phyloP scores from a whole-genome alignment of 306 rosid genomes.

The Luffa acutangula region DNA sequence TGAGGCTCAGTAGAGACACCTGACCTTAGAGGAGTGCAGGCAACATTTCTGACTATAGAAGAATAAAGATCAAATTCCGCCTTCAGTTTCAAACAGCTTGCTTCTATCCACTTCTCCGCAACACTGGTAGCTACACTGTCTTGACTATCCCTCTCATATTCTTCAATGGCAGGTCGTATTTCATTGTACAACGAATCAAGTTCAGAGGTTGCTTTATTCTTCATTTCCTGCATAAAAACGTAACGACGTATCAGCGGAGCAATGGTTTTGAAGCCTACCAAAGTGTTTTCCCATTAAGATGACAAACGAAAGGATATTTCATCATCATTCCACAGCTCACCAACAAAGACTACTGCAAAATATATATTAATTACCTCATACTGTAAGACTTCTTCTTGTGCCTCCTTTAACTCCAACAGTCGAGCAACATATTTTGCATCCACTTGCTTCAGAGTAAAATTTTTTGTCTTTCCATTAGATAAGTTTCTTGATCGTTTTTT shows the following conservation, averaged over 20 bases:
- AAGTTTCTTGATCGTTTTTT: constrained; percentile 49
- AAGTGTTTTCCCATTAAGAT: not conserved
- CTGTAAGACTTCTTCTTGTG: constrained; percentile 65
- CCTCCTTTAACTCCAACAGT: constrained; percentile 55
- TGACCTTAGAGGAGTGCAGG: constrained; percentile 32
- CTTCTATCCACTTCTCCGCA: constrained; percentile 95
- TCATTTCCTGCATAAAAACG: constrained; percentile 40
- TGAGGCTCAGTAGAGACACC: constrained; percentile 30
- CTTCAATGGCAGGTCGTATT: constrained; percentile 95
- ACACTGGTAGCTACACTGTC: constrained; percentile 80
- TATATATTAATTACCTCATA: constrained; percentile 40
- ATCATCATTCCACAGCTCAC: not conserved
- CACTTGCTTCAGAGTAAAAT: constrained; percentile 38
- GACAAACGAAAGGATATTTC: not conserved
- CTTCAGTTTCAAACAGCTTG: constrained; percentile 68
- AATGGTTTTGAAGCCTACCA: not conserved
- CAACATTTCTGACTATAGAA: constrained; percentile 46
- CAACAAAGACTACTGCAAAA: not conserved
- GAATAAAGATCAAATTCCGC: constrained; percentile 79
- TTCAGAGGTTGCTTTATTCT: constrained; percentile 39
- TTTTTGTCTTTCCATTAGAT: constrained; percentile 52
- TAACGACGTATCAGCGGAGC: not conserved
- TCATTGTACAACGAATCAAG: constrained; percentile 76
- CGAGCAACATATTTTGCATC: constrained; percentile 59
- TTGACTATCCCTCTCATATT: constrained; percentile 88